phyloP scores from a whole-genome alignment of 768 basidiomycete species.

The Boletus edulis region DNA sequence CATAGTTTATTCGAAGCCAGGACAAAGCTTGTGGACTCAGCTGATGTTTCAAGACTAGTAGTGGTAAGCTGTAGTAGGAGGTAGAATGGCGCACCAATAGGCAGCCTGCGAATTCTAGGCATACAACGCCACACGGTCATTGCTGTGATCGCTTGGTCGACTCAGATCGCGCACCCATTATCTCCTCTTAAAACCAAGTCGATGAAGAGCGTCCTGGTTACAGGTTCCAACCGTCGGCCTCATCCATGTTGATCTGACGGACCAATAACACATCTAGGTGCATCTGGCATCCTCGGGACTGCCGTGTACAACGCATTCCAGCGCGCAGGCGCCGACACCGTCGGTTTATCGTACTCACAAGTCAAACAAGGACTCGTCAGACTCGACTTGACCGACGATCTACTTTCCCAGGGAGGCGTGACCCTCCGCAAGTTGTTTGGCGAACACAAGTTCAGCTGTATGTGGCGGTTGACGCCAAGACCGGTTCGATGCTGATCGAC shows the following conservation, averaged over 20 bases:
- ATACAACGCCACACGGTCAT: too few species aligned
- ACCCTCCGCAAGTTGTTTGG: conserved; percentile 49
- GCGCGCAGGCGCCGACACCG: conserved; percentile 40
- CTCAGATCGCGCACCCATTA: neutral
- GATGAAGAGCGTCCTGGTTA: conserved; percentile 53
- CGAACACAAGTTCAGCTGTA: conserved; percentile 68
- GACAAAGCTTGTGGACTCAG: too few species aligned
- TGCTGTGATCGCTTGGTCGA: too few species aligned
- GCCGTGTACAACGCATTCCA: conserved; percentile 73
- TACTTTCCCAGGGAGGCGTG: conserved; percentile 35
- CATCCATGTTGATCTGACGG: conserved; percentile 11
- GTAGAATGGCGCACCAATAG: too few species aligned
- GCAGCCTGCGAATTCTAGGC: too few species aligned
- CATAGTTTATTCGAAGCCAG: too few species aligned
- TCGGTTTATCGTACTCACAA: conserved; percentile 75
- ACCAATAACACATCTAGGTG: conserved; percentile 48
- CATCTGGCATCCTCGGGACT: conserved; percentile 87
- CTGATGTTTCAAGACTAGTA: too few species aligned
- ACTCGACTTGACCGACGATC: conserved; percentile 66
- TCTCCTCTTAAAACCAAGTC: neutral
- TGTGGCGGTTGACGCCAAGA: conserved; percentile 24
- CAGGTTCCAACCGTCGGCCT: conserved; percentile 37
- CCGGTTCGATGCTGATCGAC: conserved; percentile 4
- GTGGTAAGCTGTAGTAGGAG: too few species aligned
- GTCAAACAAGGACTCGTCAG: conserved; percentile 48